phyloP scores from a whole-genome alignment of 305 asterid species.

The Fraxinus greggii region DNA sequence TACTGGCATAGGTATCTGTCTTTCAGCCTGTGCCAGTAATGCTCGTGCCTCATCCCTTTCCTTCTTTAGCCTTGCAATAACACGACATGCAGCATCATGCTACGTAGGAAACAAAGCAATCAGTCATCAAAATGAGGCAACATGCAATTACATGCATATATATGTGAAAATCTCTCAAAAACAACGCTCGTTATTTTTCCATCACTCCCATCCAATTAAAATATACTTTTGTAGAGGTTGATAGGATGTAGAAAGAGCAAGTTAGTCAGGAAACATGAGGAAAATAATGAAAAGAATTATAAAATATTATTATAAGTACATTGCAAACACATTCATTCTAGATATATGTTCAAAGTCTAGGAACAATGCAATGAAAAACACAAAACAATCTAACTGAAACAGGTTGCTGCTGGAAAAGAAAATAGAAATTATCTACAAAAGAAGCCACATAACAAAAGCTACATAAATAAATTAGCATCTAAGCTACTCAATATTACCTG shows the following conservation, averaged over 20 bases:
- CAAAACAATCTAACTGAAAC: neutral
- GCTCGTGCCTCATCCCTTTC: slow-evolving; percentile 95
- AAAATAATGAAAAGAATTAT: neutral
- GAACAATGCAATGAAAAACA: neutral
- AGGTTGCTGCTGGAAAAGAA: neutral
- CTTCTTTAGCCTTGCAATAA: slow-evolving; percentile 93
- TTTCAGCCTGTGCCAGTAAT: slow-evolving; percentile 77
- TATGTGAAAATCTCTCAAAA: neutral
- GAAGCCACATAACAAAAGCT: slow-evolving; percentile 5
- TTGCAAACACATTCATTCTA: neutral
- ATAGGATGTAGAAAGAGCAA: neutral
- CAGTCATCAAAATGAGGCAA: neutral
- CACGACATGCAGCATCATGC: slow-evolving; percentile 99
- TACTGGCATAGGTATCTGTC: slow-evolving; percentile 67
- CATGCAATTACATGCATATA: neutral
- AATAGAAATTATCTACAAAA: neutral
- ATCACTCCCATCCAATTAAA: neutral
- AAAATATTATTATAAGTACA: neutral
- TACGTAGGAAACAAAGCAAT: slow-evolving; percentile 32
- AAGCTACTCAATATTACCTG: slow-evolving; percentile 51
- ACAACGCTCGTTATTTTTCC: neutral
- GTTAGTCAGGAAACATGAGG: neutral
- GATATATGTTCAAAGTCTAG: neutral
- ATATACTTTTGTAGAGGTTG: neutral
- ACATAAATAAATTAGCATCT: neutral